Evolutionary conservation across 78 protist species (phyloP).

Genomic region (Protostelium mycophagum): DNA sequence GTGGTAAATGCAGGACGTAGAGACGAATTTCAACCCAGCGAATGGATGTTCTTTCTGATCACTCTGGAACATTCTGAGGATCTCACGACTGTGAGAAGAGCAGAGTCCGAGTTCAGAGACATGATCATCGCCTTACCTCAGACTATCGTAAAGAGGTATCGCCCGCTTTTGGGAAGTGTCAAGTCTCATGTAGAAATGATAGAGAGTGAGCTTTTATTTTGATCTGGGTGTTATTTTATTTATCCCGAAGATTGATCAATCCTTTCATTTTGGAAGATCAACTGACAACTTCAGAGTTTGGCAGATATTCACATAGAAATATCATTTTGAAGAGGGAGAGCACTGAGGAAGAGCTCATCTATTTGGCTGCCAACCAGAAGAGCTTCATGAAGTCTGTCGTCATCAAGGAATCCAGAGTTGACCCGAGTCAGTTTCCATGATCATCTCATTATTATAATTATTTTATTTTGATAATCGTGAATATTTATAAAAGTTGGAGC

Average conservation of each 20-base stretch:
- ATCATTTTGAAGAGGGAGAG: not conserved
- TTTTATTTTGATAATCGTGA: too few species aligned
- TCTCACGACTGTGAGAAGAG: not conserved
- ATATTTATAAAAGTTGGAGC: too few species aligned
- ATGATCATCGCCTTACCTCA: not conserved
- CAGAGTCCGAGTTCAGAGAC: not conserved
- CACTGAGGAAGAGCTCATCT: conserved; percentile 3
- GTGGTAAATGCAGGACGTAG: not conserved
- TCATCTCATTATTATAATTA: not conserved
- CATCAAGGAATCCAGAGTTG: not conserved
- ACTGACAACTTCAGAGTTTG: not conserved
- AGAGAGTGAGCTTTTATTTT: not conserved
- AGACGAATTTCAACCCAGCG: not conserved
- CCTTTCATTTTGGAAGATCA: not conserved
- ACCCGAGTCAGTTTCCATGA: not conserved
- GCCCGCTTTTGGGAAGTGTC: not conserved
- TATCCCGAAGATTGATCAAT: too few species aligned
- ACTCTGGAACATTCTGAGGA: conserved; percentile 10
- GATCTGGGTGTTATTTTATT: too few species aligned
- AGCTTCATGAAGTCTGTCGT: conserved; percentile 2
- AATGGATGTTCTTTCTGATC: conserved; percentile 10
- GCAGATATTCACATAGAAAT: conserved; percentile 14
- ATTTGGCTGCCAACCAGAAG: not conserved
- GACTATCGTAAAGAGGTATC: not conserved
- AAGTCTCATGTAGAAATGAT: not conserved